These are phyloP conservation scores for Pelargonium australe DNA, from an alignment of 441 rosid species.

Conservation along the genomic window DNA sequence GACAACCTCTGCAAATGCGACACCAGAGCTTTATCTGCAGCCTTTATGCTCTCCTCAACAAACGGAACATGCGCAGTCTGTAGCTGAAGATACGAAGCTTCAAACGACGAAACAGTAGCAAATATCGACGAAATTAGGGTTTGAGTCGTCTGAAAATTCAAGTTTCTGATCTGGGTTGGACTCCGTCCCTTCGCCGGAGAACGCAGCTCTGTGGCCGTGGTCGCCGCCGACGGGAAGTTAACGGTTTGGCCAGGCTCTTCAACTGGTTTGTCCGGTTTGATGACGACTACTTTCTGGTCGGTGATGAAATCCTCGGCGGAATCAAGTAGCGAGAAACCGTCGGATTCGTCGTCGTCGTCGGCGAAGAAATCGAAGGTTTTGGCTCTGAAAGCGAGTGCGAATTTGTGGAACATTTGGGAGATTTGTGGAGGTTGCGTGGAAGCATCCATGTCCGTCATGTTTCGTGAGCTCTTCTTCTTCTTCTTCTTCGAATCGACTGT, in stretches of 20 bases:
- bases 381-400: constrained; percentile 80
- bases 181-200: constrained; percentile 15
- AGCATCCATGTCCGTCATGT: constrained; percentile 43
- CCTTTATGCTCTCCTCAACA: constrained; percentile 41
- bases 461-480: constrained; percentile 5
- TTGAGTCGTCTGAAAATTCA: constrained; percentile 30
- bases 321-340: constrained; percentile 65
- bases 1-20: constrained; percentile 59
- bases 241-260: neutral
- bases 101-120: constrained; percentile 61
- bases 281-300: constrained; percentile 84
- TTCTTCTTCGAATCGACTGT: neutral
- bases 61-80: constrained; percentile 84
- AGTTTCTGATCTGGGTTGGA: constrained; percentile 2
- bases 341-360: constrained; percentile 40
- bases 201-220: neutral
- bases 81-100: constrained; percentile 76
- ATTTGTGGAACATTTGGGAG: constrained; percentile 84
- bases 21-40: constrained; percentile 69
- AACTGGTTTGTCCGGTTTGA: constrained; percentile 54
- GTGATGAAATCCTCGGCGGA: constrained; percentile 83
- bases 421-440: constrained; percentile 59
- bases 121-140: constrained; percentile 60
- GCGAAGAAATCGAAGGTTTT: constrained; percentile 83
- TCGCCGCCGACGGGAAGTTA: constrained; percentile 6